Evolutionary conservation across 1,284 basidiomycete species (phyloP).

Genomic region (Phellopilus nigrolimitatus): DNA sequence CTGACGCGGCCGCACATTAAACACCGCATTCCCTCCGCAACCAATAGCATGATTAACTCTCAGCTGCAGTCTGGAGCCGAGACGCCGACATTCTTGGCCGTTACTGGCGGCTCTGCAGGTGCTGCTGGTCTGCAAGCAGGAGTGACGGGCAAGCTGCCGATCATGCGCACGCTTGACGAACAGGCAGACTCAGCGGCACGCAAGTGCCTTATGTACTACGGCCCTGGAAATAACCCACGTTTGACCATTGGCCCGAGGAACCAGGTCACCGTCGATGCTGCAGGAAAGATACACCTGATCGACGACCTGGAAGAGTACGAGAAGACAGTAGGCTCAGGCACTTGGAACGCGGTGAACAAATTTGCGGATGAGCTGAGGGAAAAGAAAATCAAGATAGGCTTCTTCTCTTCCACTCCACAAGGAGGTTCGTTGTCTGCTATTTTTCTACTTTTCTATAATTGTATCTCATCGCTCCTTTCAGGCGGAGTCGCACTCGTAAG

Average conservation of each 20-base stretch:
- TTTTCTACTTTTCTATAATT: too few species aligned
- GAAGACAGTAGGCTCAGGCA: slow-evolving; percentile 61
- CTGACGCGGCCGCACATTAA: slow-evolving; percentile 69
- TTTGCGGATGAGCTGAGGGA: slow-evolving; percentile 77
- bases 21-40: slow-evolving; percentile 72
- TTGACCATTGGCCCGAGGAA: slow-evolving; percentile 74
- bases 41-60: slow-evolving; percentile 42
- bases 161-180: slow-evolving; percentile 72
- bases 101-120: slow-evolving; percentile 35
- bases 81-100: slow-evolving; percentile 64
- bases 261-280: slow-evolving; percentile 75
- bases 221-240: slow-evolving; percentile 75
- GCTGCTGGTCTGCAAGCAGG: slow-evolving; percentile 39
- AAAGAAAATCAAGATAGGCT: slow-evolving; percentile 80
- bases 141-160: slow-evolving; percentile 56
- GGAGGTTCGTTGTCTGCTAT: slow-evolving; percentile 49
- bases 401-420: slow-evolving; percentile 89
- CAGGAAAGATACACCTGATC: slow-evolving; percentile 72
- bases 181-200: slow-evolving; percentile 80
- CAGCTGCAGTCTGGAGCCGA: slow-evolving; percentile 69
- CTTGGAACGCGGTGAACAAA: slow-evolving; percentile 74
- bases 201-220: slow-evolving; percentile 77
- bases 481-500: slow-evolving; percentile 84
- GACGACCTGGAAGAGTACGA: slow-evolving; percentile 71
- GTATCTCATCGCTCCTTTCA: slow-evolving; percentile 27